Evolutionary conservation across 805 yeast species (phyloP).

Genomic region (Yamadazyma sp.): DNA sequence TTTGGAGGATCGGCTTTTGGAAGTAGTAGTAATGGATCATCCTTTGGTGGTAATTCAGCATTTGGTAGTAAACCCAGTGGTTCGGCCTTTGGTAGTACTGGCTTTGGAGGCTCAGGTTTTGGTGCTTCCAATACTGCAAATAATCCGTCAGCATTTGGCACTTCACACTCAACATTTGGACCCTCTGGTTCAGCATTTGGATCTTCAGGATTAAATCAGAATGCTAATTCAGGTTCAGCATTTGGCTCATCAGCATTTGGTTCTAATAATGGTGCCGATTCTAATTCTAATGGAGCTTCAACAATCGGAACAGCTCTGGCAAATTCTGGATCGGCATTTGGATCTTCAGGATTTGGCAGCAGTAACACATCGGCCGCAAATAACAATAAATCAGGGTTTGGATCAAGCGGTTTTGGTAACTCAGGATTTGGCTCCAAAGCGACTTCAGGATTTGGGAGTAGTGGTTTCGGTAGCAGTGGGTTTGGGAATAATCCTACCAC

Average conservation of each 20-base stretch:
- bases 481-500: too few relatives aligned
- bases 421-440: constrained; percentile 13
- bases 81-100: constrained; percentile 4
- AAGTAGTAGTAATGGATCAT: constrained; percentile 6
- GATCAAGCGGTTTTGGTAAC: not conserved
- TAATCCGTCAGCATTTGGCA: constrained; percentile 8
- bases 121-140: constrained; percentile 6
- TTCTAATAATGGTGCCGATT: not conserved
- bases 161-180: not conserved
- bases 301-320: not conserved
- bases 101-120: constrained; percentile 12
- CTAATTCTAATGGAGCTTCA: too few relatives aligned
- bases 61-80: constrained; percentile 1
- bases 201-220: not conserved
- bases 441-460: not conserved
- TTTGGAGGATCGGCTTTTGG: constrained; percentile 10
- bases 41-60: constrained; percentile 10
- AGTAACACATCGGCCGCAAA: not conserved
- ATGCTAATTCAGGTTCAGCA: constrained; percentile 13
- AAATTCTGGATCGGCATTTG: not conserved
- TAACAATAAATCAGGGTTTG: not conserved
- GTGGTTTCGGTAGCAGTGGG: constrained; percentile 1
- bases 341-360: not conserved
- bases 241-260: constrained; percentile 14
- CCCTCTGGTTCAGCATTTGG: not conserved